phyloP scores from a whole-genome alignment of 768 basidiomycete genomes.

The Filobasidium floriforme region DNA sequence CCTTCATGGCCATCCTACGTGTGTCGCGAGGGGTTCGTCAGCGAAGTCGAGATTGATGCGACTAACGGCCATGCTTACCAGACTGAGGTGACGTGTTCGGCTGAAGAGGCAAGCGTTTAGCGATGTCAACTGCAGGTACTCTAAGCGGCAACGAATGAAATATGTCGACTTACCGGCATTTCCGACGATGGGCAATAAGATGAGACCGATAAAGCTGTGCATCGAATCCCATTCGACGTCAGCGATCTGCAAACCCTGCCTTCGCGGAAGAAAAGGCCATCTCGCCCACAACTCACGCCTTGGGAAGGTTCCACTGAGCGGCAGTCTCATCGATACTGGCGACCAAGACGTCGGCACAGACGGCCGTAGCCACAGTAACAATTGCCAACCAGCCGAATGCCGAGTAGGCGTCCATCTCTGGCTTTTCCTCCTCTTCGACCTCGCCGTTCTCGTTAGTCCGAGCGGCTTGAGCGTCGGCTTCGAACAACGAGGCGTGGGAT shows the following conservation, averaged over 20 bases:
- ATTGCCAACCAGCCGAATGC: conserved; percentile 59
- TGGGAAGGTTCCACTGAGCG: conserved; percentile 62
- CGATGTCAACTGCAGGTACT: no score
- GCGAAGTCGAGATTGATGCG: background rate
- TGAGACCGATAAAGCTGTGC: conserved; percentile 47
- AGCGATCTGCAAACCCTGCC: background rate
- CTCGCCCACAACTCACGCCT: conserved; percentile 28
- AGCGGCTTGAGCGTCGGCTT: conserved; percentile 40
- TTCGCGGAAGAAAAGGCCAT: background rate
- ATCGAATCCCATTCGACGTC: background rate
- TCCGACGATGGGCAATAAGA: conserved; percentile 76
- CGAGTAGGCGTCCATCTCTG: conserved; percentile 64
- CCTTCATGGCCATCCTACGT: conserved; percentile 26
- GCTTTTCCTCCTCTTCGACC: conserved; percentile 47
- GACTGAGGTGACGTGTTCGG: conserved; percentile 69
- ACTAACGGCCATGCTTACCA: conserved; percentile 52
- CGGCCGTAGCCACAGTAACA: conserved; percentile 73
- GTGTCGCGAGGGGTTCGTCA: background rate
- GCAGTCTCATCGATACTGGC: conserved; percentile 89
- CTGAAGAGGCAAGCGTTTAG: conserved; percentile 32
- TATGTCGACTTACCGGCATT: conserved; percentile 28
- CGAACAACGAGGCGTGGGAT: conserved; percentile 63
- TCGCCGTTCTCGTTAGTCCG: conserved; percentile 44
- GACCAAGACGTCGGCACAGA: conserved; percentile 81
- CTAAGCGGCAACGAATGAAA: background rate